Evolutionary conservation across 257 asterid species (phyloP), one percentile per base, ranked within the genome.

Genomic region (Nicotiana tomentosiformis): DNA sequence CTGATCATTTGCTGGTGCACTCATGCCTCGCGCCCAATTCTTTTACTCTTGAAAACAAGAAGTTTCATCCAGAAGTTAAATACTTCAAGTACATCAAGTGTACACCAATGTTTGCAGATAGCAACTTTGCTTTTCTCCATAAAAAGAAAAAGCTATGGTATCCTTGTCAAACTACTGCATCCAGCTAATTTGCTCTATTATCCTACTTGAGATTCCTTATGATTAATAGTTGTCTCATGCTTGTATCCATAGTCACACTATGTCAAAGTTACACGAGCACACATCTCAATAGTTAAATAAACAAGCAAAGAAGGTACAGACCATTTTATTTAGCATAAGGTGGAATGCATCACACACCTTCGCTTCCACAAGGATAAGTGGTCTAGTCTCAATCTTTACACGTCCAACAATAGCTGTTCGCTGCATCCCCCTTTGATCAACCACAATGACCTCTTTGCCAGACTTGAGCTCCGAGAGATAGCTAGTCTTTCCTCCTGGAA

Each of bases 311-410:
- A 46, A 49, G 62, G 20, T 60, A 49, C 8, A 74, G 56, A 37
- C 39, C 58, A 23, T 37, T 65, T 37, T 51, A n/a, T 49, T 81
- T 53, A 32, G 33, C 12, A 46, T 1, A 11, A 81, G 67, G 66
- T 11, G 10, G 7, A 61, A 62, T 76, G 81, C 80, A 65, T 30
- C 56, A 69, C 84, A 64, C 58, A 93, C 98, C 95, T 95, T 91
- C 29, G 96, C 96, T 86, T 95, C 98, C 67, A 95, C 87, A 78
- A 95, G 97, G 82, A 95, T 82, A 64, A 95, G 87, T 39, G 88
- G 97, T 84, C 98, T 90, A 7, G 97, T 90, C 89, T 95, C 98
- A 81, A 93, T 91, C 91, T 95, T 93, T 82, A 93, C 94, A 69
- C 98, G 97, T 3, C 98, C 98, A 69, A 95, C 89, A 56, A 92